A percentile compares a stretch with the other conserved stretches of the same genome.
Evolutionary conservation across 805 yeast genomes (phyloP).

Genomic region (Diddensiella santjacobensis): DNA sequence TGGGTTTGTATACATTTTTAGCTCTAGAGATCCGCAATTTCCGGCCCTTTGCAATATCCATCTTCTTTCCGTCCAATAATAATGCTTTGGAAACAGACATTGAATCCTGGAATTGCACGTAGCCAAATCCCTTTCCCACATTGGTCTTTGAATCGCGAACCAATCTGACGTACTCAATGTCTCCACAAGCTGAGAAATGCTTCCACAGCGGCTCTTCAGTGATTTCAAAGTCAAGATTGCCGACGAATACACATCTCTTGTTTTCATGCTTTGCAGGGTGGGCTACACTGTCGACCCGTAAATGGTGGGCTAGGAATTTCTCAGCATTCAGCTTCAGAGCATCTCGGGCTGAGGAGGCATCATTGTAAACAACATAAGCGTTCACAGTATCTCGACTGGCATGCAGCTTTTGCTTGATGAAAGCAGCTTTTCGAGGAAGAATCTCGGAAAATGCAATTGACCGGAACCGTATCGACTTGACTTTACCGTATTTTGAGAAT

Average conservation of each 20-base stretch:
- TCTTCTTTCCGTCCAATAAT: conserved; percentile 65
- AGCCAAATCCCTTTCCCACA: conserved; percentile 95
- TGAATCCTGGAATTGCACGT: conserved; percentile 73
- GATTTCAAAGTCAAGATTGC: conserved; percentile 90
- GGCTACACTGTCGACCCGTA: conserved; percentile 89
- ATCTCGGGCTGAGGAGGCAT: conserved; percentile 44
- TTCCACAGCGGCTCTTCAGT: conserved; percentile 85
- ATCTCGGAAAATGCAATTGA: conserved; percentile 86
- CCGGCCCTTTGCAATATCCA: conserved; percentile 42
- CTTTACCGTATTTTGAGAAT: conserved; percentile 47
- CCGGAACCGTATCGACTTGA: conserved; percentile 83
- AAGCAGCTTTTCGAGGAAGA: conserved; percentile 89
- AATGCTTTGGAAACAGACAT: conserved; percentile 77
- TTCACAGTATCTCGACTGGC: conserved; percentile 75
- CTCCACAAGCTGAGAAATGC: conserved; percentile 64
- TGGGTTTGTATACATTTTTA: conserved; percentile 35
- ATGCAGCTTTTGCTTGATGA: conserved; percentile 73
- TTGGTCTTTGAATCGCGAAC: conserved; percentile 91
- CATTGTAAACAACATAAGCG: conserved; percentile 77
- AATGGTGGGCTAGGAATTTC: conserved; percentile 65
- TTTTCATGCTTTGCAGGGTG: conserved; percentile 86
- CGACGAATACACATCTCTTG: conserved; percentile 82
- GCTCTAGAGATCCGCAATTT: conserved; percentile 75
- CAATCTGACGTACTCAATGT: conserved; percentile 83
- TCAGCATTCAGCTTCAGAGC: conserved; percentile 57